Evolutionary conservation across 2,329 filamentous ascomycete species (phyloP).

Genomic region (Pseudogymnoascus sp.): DNA sequence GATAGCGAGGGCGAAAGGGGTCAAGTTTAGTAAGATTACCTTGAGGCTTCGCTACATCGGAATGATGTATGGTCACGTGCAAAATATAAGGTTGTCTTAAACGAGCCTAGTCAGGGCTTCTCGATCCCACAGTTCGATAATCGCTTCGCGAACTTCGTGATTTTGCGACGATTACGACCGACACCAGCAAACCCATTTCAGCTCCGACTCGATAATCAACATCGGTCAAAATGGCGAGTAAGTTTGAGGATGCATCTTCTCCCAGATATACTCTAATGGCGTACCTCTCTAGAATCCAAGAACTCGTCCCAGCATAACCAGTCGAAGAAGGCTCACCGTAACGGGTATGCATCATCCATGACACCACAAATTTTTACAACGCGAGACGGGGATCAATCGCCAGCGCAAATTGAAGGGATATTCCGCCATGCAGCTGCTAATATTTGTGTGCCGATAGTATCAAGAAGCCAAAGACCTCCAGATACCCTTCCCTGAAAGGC

Average conservation of each 20-base stretch:
- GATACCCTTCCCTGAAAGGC: constrained; percentile 98
- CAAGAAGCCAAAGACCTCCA: constrained; percentile 99
- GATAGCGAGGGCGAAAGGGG: neutral
- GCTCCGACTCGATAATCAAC: constrained; percentile 10
- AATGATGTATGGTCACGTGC: constrained; percentile 2
- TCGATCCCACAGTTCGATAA: constrained; percentile 10
- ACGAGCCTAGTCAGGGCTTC: constrained; percentile 9
- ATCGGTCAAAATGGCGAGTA: constrained; percentile 62
- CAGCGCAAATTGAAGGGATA: neutral
- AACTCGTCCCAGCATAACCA: constrained; percentile 99
- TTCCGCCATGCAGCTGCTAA: neutral
- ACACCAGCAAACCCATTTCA: constrained; percentile 10
- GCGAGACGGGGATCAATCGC: neutral
- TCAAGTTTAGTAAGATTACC: neutral
- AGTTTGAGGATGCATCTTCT: constrained; percentile 30
- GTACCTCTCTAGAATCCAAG: constrained; percentile 73
- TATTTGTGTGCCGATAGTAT: constrained; percentile 56
- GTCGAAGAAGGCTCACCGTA: constrained; percentile 97
- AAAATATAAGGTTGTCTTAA: constrained; percentile 7
- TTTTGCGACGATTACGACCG: constrained; percentile 9
- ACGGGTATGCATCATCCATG: constrained; percentile 64
- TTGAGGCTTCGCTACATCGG: neutral
- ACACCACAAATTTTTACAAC: constrained; percentile 2
- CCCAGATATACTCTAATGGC: constrained; percentile 4
- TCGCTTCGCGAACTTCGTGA: constrained; percentile 9